phyloP scores from a whole-genome alignment of 257 asterid genomes.

The Solanum acaule region DNA sequence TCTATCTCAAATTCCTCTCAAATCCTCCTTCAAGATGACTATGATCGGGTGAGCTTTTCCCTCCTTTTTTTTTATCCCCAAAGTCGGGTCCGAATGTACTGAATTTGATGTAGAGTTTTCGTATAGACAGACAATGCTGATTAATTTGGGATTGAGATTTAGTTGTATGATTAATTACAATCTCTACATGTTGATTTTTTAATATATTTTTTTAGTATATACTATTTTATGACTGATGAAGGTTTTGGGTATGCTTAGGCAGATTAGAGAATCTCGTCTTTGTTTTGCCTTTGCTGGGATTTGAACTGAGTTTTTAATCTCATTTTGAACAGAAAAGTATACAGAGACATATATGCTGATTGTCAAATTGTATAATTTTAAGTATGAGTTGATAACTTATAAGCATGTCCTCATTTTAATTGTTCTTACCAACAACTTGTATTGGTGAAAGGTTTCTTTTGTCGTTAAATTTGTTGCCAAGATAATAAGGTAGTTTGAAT shows the following conservation, averaged over 20 bases:
- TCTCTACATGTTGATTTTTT: not conserved
- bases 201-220: not conserved
- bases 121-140: not conserved
- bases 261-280: not conserved
- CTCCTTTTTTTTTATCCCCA: not conserved
- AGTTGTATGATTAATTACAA: not conserved
- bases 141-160: not conserved
- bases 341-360: not conserved
- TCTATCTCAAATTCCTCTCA: slow-evolving; percentile 70
- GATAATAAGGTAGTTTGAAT: not conserved
- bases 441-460: not conserved
- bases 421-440: not conserved
- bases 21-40: slow-evolving; percentile 76
- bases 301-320: not conserved
- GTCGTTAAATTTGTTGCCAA: not conserved
- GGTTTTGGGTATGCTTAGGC: not conserved
- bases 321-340: not conserved
- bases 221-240: not conserved
- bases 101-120: not conserved
- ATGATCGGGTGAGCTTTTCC: slow-evolving; percentile 64
- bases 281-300: not conserved
- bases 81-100: not conserved
- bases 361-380: not conserved
- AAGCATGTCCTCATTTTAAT: not conserved
- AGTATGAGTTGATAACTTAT: not conserved